A percentile compares a stretch with the other conserved stretches of the same genome.
These are phyloP conservation scores for Mycena vulgaris DNA, from an alignment of 768 basidiomycete genomes.

Conservation along the genomic window DNA sequence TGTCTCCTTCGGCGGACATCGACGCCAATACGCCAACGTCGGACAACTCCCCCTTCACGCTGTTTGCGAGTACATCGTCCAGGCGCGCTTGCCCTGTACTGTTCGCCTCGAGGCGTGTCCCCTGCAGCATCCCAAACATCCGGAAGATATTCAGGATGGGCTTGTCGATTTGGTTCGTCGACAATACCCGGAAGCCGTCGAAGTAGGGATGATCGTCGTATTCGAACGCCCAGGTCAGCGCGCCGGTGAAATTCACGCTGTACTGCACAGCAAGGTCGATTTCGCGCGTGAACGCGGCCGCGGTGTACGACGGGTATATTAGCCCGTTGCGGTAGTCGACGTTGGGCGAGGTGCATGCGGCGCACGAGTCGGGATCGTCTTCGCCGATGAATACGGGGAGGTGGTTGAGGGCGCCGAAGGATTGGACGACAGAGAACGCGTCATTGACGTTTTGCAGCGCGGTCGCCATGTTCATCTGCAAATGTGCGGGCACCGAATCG, in stretches of 20 bases:
- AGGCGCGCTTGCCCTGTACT: conserved; percentile 34
- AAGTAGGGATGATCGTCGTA: conserved; percentile 37
- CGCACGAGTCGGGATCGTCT: conserved; percentile 37
- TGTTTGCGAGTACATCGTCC: conserved; percentile 29
- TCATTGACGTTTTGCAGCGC: conserved; percentile 34
- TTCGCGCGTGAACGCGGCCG: conserved; percentile 35
- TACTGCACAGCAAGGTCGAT: conserved; percentile 29
- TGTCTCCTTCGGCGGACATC: conserved; percentile 29
- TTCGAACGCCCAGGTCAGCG: conserved; percentile 37
- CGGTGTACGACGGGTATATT: conserved; percentile 38
- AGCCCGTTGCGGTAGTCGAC: conserved; percentile 37
- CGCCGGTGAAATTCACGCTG: conserved; percentile 35
- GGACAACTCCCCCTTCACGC: conserved; percentile 33
- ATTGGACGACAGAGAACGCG: conserved; percentile 36
- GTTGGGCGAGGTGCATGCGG: conserved; percentile 29
- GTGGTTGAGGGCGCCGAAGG: conserved; percentile 31
- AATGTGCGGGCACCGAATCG: conserved; percentile 29
- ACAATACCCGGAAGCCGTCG: conserved; percentile 35
- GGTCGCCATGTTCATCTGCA: conserved; percentile 38
- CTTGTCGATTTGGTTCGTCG: conserved; percentile 39
- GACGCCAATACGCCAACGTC: conserved; percentile 36
- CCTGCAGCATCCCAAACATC: conserved; percentile 37
- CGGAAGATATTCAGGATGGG: conserved; percentile 36
- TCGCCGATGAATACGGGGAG: conserved; percentile 36
- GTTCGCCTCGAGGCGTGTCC: conserved; percentile 32